phyloP scores from a whole-genome alignment of 305 asterid genomes.

The Fraxinus greggii region DNA sequence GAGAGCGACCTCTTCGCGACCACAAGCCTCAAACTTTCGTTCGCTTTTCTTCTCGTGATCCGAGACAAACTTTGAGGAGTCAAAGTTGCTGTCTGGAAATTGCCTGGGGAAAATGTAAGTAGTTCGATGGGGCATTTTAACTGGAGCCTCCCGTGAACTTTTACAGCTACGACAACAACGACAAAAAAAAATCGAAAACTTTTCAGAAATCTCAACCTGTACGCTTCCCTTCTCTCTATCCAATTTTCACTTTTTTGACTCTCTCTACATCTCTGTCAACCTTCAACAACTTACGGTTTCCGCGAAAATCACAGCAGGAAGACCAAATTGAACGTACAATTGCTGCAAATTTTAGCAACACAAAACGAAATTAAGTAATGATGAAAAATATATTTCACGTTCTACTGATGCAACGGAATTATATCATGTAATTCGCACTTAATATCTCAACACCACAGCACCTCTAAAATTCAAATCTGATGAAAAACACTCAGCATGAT shows the following conservation, averaged over 20 bases:
- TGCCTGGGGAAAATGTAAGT: conserved; percentile 86
- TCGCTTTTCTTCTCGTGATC: conserved; percentile 73
- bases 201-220: neutral
- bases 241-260: neutral
- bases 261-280: neutral
- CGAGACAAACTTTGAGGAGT: conserved; percentile 41
- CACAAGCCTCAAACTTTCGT: conserved; percentile 17
- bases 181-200: neutral
- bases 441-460: neutral
- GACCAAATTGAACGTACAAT: neutral
- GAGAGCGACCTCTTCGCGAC: conserved; percentile 4
- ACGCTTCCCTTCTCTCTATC: neutral
- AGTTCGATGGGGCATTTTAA: conserved; percentile 85
- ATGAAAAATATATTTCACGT: neutral
- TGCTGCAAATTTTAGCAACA: neutral
- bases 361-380: neutral
- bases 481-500: neutral
- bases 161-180: neutral
- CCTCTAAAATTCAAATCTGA: neutral
- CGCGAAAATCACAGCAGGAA: neutral
- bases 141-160: neutral
- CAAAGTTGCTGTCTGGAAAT: conserved; percentile 62
- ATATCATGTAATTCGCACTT: neutral
- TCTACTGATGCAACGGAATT: neutral
- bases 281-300: neutral